Conservation (phyloP, 768 basidiomycete genomes). For the Omphalotus guepiniiformis region DNA sequence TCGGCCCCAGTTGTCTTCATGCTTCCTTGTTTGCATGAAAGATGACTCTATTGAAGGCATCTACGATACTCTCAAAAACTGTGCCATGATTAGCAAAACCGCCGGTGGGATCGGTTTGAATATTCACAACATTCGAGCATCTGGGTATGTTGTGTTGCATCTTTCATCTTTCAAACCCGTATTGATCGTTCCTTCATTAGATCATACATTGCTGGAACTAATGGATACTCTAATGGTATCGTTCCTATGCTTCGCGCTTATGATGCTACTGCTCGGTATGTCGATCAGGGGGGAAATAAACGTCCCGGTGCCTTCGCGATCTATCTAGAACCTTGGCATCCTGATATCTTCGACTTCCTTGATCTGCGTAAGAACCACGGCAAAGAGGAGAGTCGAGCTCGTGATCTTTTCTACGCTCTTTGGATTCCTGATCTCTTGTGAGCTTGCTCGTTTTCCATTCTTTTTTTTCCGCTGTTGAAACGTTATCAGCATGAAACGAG, state of each 20-base stretch:
- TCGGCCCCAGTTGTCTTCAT: conserved; percentile 90
- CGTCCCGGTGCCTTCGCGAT: conserved; percentile 98
- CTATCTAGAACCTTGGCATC: conserved; percentile 99
- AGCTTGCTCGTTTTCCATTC: conserved; percentile 22
- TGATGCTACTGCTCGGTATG: conserved; percentile 97
- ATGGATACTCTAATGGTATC: conserved; percentile 98
- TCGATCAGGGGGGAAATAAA: conserved; percentile 99
- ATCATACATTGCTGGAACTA: conserved; percentile 98
- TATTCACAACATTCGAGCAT: conserved; percentile 96
- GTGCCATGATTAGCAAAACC: conserved; percentile 99
- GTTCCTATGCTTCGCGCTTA: conserved; percentile 98
- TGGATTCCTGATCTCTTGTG: conserved; percentile 98
- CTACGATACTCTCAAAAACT: conserved; percentile 96
- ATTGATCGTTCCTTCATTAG: conserved; percentile 32
- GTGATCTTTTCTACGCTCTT: conserved; percentile 96
- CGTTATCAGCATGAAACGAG: conserved; percentile 83
- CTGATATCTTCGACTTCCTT: conserved; percentile 95
- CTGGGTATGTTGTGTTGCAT: conserved; percentile 50
- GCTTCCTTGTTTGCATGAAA: conserved; percentile 98
- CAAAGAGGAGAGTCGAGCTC: conserved; percentile 94
- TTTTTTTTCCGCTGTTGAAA: not conserved
- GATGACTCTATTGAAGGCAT: conserved; percentile 99
- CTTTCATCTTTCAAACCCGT: not conserved
- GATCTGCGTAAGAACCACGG: conserved; percentile 99
- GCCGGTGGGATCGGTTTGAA: conserved; percentile 96